Conservation (phyloP, 2,329 filamentous ascomycete species). For the Leptodontidium sp. region DNA sequence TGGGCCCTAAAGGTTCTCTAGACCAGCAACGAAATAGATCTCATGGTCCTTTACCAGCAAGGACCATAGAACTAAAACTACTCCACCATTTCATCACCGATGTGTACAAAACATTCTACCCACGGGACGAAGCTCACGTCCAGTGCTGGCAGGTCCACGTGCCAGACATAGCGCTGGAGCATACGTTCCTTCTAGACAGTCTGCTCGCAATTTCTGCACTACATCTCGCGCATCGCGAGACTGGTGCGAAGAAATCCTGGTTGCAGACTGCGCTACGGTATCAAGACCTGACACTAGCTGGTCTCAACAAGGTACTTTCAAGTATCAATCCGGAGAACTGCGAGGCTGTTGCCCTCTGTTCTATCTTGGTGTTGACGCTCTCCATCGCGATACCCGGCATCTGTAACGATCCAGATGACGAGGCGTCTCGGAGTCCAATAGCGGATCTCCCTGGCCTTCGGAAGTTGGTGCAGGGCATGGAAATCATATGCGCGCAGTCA, state of each 20-base stretch:
- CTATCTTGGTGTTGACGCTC: slow-evolving; percentile 16
- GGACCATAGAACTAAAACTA: slow-evolving; percentile 29
- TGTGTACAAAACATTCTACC: slow-evolving; percentile 37
- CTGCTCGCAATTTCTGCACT: slow-evolving; percentile 51
- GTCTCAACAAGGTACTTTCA: slow-evolving; percentile 27
- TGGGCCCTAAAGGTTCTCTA: background rate
- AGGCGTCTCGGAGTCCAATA: slow-evolving; percentile 11
- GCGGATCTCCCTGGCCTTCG: slow-evolving; percentile 5
- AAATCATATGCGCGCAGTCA: background rate
- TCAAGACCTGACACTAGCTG: slow-evolving; percentile 29
- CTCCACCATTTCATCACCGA: slow-evolving; percentile 39
- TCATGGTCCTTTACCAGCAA: background rate
- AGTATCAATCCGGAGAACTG: slow-evolving; percentile 31
- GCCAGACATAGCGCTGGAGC: slow-evolving; percentile 47
- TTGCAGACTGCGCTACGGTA: slow-evolving; percentile 24
- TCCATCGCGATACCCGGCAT: slow-evolving; percentile 11
- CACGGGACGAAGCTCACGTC: slow-evolving; percentile 24
- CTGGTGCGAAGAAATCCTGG: slow-evolving; percentile 18
- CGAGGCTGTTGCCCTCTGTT: slow-evolving; percentile 14
- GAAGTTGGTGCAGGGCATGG: slow-evolving; percentile 13
- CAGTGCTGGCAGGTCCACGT: slow-evolving; percentile 47
- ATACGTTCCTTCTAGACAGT: slow-evolving; percentile 52
- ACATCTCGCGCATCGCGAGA: slow-evolving; percentile 33
- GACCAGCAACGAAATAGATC: background rate
- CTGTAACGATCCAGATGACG: background rate